These are phyloP conservation scores for Aspergillus coremiiformis DNA, from an alignment of 495 filamentous ascomycete species.

Conservation along the genomic window DNA sequence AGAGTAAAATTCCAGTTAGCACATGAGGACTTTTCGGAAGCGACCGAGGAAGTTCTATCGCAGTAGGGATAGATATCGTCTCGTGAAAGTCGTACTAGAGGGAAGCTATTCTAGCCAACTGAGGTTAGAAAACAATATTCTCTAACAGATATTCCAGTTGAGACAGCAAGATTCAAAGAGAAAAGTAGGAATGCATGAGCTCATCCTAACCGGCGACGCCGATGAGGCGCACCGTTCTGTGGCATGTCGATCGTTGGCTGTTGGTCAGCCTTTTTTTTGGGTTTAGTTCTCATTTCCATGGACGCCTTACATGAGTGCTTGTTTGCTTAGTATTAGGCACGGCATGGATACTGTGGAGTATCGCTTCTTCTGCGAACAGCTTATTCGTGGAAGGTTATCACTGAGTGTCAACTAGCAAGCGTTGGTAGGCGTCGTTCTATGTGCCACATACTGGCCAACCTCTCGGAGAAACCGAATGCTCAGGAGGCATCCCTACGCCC, in stretches of 20 bases:
- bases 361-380: not conserved
- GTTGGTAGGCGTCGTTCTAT: not conserved
- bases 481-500: not conserved
- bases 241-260: not conserved
- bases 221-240: not conserved
- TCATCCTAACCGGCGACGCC: not conserved
- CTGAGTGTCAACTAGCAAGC: not conserved
- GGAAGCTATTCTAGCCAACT: not conserved
- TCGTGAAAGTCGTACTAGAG: not conserved
- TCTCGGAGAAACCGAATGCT: not conserved
- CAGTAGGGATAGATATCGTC: not conserved
- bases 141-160: slow-evolving; percentile 1
- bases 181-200: not conserved
- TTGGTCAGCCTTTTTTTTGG: not conserved
- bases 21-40: not conserved
- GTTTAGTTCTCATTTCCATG: not conserved
- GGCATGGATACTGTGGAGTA: not conserved
- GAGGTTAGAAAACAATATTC: not conserved
- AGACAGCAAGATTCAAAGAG: slow-evolving; percentile 4
- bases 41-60: not conserved
- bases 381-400: not conserved
- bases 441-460: not conserved
- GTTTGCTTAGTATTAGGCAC: not conserved
- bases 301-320: not conserved
- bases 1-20: not conserved